Percentiles rank a stretch among this genome's conserved stretches.
Conservation (phyloP, 148 eudicot species). For the Limonium bicolor region DNA sequence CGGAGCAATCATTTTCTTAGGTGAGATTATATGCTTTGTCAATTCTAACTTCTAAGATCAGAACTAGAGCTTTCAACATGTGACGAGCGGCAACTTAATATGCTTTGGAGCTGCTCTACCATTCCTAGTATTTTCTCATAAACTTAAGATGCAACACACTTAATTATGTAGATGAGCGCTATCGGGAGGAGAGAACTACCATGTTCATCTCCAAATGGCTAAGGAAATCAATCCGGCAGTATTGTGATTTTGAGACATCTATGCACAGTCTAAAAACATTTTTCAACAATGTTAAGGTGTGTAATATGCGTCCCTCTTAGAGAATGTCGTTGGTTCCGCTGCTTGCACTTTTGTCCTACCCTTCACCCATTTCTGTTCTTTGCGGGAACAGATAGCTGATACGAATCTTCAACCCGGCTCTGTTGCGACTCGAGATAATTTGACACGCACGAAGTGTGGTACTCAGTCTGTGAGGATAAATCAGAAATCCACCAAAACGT, state of each 20-base stretch:
- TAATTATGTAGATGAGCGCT: constrained; percentile 76
- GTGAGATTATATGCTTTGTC: constrained; percentile 22
- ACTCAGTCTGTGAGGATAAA: no score
- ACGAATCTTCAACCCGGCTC: constrained; percentile 18
- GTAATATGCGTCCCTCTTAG: not conserved
- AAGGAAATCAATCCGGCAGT: constrained; percentile 69
- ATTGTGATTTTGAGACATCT: constrained; percentile 46
- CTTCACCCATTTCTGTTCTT: not conserved
- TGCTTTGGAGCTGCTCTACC: not conserved
- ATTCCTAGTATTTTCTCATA: not conserved
- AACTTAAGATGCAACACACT: not conserved
- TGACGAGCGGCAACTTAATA: no score
- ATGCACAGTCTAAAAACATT: constrained; percentile 49
- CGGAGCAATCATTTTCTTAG: constrained; percentile 92
- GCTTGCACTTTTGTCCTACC: not conserved
- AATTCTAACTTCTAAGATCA: not conserved
- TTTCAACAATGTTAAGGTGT: constrained; percentile 65
- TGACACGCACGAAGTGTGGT: no score
- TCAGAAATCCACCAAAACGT: no score
- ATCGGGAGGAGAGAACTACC: constrained; percentile 55
- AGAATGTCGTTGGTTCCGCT: not conserved
- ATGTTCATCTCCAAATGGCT: constrained; percentile 80
- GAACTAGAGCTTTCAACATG: not conserved
- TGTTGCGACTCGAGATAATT: constrained; percentile 18
- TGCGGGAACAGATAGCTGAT: constrained; percentile 37